phyloP scores from a whole-genome alignment of 257 asterid genomes.

The Gardenia jasminoides region DNA sequence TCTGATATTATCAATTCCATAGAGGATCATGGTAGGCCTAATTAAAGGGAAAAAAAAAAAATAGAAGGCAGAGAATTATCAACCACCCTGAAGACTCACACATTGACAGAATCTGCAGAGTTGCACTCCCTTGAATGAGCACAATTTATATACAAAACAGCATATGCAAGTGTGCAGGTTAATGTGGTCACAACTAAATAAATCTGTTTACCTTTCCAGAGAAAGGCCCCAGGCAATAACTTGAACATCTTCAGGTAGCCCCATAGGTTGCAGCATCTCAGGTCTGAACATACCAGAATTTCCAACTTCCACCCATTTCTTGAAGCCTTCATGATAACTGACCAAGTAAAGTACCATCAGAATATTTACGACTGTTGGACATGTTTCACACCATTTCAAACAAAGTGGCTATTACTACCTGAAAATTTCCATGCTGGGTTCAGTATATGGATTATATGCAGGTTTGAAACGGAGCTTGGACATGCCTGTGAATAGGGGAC shows the following conservation, averaged over 20 bases:
- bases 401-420: constrained; percentile 42
- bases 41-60: not conserved
- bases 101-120: not conserved
- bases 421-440: constrained; percentile 99
- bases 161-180: not conserved
- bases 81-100: not conserved
- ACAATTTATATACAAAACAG: not conserved
- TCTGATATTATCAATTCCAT: constrained; percentile 88
- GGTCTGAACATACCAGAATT: constrained; percentile 99
- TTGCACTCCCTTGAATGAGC: not conserved
- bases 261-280: constrained; percentile 97
- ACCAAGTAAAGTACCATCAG: constrained; percentile 17
- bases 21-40: constrained; percentile 96
- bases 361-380: too few species aligned
- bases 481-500: constrained; percentile 59
- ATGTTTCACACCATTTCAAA: not conserved
- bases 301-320: constrained; percentile 97
- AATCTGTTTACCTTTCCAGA: constrained; percentile 69
- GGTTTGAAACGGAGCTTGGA: constrained; percentile 92
- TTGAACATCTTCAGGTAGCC: constrained; percentile 92
- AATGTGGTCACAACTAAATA: too few species aligned
- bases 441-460: constrained; percentile 95
- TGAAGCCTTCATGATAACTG: constrained; percentile 92
- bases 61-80: not conserved
- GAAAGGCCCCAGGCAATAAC: constrained; percentile 99